Base-by-base conservation (phyloP, 768 basidiomycete genomes). In the Tricholoma hemisulphureum region DNA sequence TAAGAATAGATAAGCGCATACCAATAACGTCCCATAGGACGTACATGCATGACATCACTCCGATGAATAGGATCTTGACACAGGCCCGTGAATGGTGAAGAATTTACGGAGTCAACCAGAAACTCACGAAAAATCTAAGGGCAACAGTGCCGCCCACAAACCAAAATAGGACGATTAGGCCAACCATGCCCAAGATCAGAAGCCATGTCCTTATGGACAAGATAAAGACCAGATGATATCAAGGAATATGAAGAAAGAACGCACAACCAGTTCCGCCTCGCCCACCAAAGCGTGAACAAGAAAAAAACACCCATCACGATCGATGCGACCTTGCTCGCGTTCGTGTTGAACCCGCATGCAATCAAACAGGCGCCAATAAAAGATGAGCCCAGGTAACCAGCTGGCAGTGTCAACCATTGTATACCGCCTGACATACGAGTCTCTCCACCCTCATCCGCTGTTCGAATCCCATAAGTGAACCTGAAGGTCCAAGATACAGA, bases 381-480 rank as follows among this genome's bases (percentile, higher is more conserved):
- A 4, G 88, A 86, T 4, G 91, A 89, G 29, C 93, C 91, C 43
- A 93, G 83, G 69, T 93, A 92, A 57, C 93, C 93, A 20, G 81
- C 80, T 1, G 91, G 90, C 3, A 93, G 81, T 0, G 93, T 93
- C 21, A 93, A 71, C 83, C 87, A 90, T 20, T 82, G 75, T 39
- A 95, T 83, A 0, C 93, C 94, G 26, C 93, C 93, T 14, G 88
- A 86, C 93, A 95, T 95, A 32, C 80, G 77, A 4, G 93, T 95
- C 34, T 85, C 83, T 11, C 93, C 93, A 37, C 93, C 93, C 73
- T 95, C 94, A 64, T 93, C 91, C 43, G 91, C 88, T 93, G 66
- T 56, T 53, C 16, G 50, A 26, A 18, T 26, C 53, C 58, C 51
- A 28, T 65, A 50, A 61, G 57, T 29, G 58, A 13, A 45, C 58